Percentiles rank a stretch among this genome's conserved stretches.
These are phyloP conservation scores for Pyrenophora tritici-repentis DNA, from an alignment of 2,329 filamentous ascomycete species.

Conservation along the genomic window DNA sequence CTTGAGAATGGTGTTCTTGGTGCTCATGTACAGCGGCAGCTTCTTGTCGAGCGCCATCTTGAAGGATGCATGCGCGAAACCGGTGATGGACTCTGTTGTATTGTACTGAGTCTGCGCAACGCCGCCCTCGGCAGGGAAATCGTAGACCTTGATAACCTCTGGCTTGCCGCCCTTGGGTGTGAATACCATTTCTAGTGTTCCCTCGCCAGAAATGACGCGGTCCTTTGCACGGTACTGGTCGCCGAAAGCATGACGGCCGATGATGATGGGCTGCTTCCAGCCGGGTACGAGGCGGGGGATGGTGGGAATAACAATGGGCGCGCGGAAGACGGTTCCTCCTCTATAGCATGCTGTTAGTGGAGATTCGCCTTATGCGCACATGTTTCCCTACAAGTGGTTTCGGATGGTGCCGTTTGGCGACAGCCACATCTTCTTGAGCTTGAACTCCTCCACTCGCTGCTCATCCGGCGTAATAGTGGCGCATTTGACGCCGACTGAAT, in stretches of 20 bases:
- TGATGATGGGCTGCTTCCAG: constrained; percentile 99
- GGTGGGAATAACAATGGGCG: constrained; percentile 93
- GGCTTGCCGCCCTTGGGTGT: constrained; percentile 81
- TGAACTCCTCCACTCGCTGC: constrained; percentile 94
- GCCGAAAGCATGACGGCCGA: constrained; percentile 96
- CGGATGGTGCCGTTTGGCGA: constrained; percentile 90
- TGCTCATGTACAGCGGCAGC: constrained; percentile 98
- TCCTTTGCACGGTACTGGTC: constrained; percentile 99
- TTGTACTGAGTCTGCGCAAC: constrained; percentile 98
- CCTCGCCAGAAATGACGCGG: constrained; percentile 77
- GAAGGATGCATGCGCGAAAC: constrained; percentile 96
- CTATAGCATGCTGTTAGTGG: constrained; percentile 40
- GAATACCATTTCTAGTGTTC: constrained; percentile 93
- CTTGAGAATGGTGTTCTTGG: constrained; percentile 99
- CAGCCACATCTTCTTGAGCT: constrained; percentile 99
- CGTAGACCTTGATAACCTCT: constrained; percentile 84
- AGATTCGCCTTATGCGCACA: not conserved
- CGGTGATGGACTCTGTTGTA: constrained; percentile 91
- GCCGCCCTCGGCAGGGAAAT: constrained; percentile 85
- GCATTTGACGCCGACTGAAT: constrained; percentile 98
- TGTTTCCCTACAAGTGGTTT: constrained; percentile 61
- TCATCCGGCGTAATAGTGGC: constrained; percentile 99
- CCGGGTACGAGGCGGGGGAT: constrained; percentile 93
- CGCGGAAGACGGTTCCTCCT: constrained; percentile 97
- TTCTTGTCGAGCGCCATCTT: constrained; percentile 88